These are phyloP conservation scores for Alloteropsis semialata DNA, from an alignment of 176 grass and related monocot genomes.

Conservation along the genomic window DNA sequence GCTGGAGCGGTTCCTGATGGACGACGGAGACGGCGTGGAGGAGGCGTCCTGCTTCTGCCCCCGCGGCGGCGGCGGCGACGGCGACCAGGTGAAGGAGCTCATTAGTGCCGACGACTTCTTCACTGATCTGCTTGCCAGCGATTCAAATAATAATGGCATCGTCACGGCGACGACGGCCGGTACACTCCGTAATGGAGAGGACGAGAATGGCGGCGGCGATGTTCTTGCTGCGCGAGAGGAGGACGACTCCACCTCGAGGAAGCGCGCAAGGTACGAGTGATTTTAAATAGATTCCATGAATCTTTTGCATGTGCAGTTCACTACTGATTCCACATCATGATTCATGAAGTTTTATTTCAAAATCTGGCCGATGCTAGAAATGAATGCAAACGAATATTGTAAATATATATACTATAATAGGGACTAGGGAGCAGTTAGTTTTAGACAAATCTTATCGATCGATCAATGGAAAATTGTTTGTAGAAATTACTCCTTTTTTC, in stretches of 20 bases:
- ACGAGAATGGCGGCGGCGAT: neutral
- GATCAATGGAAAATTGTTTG: neutral
- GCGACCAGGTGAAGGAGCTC: neutral
- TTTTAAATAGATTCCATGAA: neutral
- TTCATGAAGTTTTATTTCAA: neutral
- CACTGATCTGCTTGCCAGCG: neutral
- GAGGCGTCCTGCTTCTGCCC: too few relatives aligned
- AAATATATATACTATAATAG: too few relatives aligned
- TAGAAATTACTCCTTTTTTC: too few relatives aligned
- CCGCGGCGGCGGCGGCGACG: neutral
- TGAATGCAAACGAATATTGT: neutral
- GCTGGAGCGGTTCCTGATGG: constrained; percentile 21
- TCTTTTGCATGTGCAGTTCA: neutral
- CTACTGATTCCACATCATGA: neutral
- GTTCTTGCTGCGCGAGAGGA: constrained; percentile 8
- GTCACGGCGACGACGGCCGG: neutral
- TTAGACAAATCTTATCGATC: neutral
- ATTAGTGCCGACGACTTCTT: neutral
- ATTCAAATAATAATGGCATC: too few relatives aligned
- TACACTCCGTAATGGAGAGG: neutral
- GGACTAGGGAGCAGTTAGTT: neutral
- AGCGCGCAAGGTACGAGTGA: constrained; percentile 42
- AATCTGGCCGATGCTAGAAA: neutral
- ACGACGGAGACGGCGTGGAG: neutral
- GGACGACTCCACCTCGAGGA: constrained; percentile 18